phyloP scores from a whole-genome alignment of 2,329 filamentous ascomycete genomes.

The Aspergillus flavus region DNA sequence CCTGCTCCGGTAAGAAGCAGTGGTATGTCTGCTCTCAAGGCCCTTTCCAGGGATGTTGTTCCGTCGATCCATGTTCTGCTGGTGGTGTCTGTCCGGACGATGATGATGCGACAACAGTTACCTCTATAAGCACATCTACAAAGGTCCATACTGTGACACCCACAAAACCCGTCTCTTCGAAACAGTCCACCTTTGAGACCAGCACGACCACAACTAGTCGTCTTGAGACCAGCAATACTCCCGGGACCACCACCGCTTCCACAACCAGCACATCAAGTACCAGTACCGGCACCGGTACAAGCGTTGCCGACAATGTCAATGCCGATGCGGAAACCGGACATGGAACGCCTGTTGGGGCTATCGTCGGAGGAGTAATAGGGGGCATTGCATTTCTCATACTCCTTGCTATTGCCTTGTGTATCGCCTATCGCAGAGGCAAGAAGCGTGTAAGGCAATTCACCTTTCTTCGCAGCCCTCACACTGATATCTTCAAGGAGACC shows the following conservation, averaged over 20 bases:
- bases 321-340: neutral
- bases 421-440: slow-evolving; percentile 22
- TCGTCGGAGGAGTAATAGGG: slow-evolving; percentile 27
- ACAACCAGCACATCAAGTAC: slow-evolving; percentile 17
- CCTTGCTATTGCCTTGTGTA: slow-evolving; percentile 15
- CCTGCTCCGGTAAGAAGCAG: slow-evolving; percentile 22
- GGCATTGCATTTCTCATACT: slow-evolving; percentile 18
- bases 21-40: slow-evolving; percentile 33
- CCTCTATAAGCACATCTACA: slow-evolving; percentile 1
- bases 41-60: slow-evolving; percentile 35
- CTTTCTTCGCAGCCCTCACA: neutral
- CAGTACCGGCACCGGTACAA: neutral
- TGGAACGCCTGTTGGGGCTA: neutral
- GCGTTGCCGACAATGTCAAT: neutral
- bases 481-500: neutral
- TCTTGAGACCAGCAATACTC: neutral
- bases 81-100: slow-evolving; percentile 35
- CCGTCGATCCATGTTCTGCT: slow-evolving; percentile 32
- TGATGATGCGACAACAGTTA: slow-evolving; percentile 4
- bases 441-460: slow-evolving; percentile 10
- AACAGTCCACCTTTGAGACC: neutral
- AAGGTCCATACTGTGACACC: slow-evolving; percentile 1
- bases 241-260: slow-evolving; percentile 1
- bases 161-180: neutral
- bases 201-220: neutral